Evolutionary conservation across 768 basidiomycete species (phyloP).

Genomic region (Mycena polygramma): DNA sequence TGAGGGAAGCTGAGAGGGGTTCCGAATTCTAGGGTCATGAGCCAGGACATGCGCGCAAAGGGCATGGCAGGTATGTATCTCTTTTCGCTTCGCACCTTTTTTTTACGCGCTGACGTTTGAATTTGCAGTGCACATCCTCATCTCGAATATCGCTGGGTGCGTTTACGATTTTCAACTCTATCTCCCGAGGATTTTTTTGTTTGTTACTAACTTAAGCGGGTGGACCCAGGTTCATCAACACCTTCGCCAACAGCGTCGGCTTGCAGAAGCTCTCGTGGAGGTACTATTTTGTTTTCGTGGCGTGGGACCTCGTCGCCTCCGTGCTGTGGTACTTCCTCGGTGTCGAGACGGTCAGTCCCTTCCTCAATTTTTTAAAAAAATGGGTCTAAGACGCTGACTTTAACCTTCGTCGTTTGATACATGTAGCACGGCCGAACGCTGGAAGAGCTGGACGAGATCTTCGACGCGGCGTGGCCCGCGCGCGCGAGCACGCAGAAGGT

Average conservation of each 20-base stretch:
- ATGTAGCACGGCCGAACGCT: conserved; percentile 43
- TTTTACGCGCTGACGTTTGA: too few relatives aligned
- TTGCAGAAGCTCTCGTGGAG: conserved; percentile 41
- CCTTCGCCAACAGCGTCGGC: conserved; percentile 44
- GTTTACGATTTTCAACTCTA: not conserved
- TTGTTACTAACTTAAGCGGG: too few relatives aligned
- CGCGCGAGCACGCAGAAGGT: conserved; percentile 38
- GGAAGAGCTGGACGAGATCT: conserved; percentile 44
- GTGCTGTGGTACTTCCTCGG: conserved; percentile 43
- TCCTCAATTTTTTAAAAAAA: too few relatives aligned
- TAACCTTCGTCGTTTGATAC: not conserved
- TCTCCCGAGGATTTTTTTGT: not conserved
- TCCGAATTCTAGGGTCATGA: conserved; percentile 39
- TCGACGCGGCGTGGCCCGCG: conserved; percentile 43
- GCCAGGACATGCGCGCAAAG: conserved; percentile 44
- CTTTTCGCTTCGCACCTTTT: too few relatives aligned
- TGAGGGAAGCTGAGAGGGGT: not conserved
- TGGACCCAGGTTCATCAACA: conserved; percentile 41
- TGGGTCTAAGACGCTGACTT: too few relatives aligned
- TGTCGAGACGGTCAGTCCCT: conserved; percentile 43
- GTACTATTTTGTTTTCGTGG: conserved; percentile 47
- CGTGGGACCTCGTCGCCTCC: conserved; percentile 41
- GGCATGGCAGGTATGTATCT: conserved; percentile 40
- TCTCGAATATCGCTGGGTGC: conserved; percentile 43
- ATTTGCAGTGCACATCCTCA: conserved; percentile 43